A percentile compares a stretch with the other conserved stretches of the same genome.
phyloP scores from a whole-genome alignment of 2,329 filamentous ascomycete species.

The Penicillium sp. region DNA sequence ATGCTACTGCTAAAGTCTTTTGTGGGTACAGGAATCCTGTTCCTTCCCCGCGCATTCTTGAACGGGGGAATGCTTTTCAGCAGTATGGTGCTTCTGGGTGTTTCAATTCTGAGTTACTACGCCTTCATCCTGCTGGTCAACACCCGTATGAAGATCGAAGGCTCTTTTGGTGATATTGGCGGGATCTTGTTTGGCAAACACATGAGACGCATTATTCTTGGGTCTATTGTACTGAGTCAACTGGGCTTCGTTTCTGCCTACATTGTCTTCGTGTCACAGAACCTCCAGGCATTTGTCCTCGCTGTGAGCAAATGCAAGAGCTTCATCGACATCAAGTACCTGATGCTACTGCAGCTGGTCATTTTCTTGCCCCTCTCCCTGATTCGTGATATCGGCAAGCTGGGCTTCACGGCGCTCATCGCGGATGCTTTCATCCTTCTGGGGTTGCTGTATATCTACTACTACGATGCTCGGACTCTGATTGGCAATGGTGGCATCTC shows the following conservation, averaged over 20 bases:
- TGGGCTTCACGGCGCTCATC: slow-evolving; percentile 90
- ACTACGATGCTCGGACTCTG: slow-evolving; percentile 88
- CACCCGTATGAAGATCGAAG: slow-evolving; percentile 79
- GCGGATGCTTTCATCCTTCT: slow-evolving; percentile 94
- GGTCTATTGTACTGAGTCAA: slow-evolving; percentile 92
- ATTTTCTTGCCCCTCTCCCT: slow-evolving; percentile 94
- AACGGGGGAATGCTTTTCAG: slow-evolving; percentile 98
- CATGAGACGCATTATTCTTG: slow-evolving; percentile 84
- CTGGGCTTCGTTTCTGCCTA: slow-evolving; percentile 94
- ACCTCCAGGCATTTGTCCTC: slow-evolving; percentile 89
- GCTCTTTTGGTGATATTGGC: slow-evolving; percentile 98
- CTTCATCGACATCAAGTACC: slow-evolving; percentile 79
- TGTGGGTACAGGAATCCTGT: slow-evolving; percentile 92
- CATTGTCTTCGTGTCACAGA: slow-evolving; percentile 95
- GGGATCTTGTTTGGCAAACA: slow-evolving; percentile 86
- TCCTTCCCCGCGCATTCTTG: slow-evolving; percentile 87
- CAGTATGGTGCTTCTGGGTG: slow-evolving; percentile 81
- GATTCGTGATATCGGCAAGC: slow-evolving; percentile 94
- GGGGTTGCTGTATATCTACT: slow-evolving; percentile 90
- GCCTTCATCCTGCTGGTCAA: slow-evolving; percentile 93
- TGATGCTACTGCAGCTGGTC: slow-evolving; percentile 93
- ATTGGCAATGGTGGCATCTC: slow-evolving; percentile 70
- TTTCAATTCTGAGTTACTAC: slow-evolving; percentile 89
- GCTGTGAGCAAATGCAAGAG: slow-evolving; percentile 87
- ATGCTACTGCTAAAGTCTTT: slow-evolving; percentile 94